Base-by-base conservation (phyloP, 345 rosid species). In the Cardiospermum halicacabum region DNA sequence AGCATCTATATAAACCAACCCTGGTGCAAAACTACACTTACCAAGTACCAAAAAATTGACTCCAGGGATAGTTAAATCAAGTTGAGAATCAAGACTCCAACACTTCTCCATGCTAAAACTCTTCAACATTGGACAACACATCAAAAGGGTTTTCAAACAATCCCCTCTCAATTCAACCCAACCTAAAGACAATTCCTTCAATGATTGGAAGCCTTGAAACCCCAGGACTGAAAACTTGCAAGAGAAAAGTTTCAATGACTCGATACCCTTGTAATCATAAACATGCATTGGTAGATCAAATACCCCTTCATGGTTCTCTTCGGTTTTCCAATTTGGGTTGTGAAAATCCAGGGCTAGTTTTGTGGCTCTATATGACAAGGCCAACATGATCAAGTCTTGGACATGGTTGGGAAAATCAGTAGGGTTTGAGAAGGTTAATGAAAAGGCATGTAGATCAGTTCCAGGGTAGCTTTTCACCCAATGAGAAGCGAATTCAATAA, bases 91-190 rank as follows among this genome's bases (percentile, higher is more conserved):
- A 0, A 77, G 5, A 0, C 42, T 67, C 81, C 81, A 77, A 13
- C 91, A 88, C 3, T 63, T 48, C 25, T 56, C 74, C 7, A 85
- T 28, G 13, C 30, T 68, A 53, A 85, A 48, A 58, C 66, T 72
- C 74, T 74, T 73, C n/a, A 88, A 36, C 66, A 32, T 12, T 0
- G 73, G 75, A 61, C 74, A 58, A 2, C 28, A 19, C 9, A 7
- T 6, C 48, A 88, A 12, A 34, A 83, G 7, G 0, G 4, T 1
- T 8, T 19, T 5, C 1, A 83, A 5, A 0, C 76, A 22, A 11
- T 5, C 25, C 0, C n/a, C 2, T 0, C 24, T 58, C 11, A 88
- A 22, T 28, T 30, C 15, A 1, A 77, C 68, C 82, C 82, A 78
- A 0, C 80, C 84, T 0, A 85, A 15, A 24, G 70, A 75, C 21